Evolutionary conservation across 176 grass and related monocot species (phyloP).

Genomic region (Luzula sylvatica): DNA sequence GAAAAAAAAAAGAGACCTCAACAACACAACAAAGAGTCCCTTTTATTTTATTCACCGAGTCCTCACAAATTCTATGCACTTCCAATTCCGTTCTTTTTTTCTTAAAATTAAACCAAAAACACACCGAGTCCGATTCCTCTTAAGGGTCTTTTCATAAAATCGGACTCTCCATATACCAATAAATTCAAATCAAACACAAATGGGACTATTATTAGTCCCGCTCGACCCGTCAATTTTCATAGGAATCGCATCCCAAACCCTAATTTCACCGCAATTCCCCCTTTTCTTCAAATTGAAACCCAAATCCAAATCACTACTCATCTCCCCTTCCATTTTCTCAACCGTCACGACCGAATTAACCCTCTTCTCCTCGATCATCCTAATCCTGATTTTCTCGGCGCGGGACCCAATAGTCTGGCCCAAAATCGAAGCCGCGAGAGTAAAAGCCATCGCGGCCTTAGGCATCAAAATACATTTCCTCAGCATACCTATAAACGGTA

Average conservation of each 20-base stretch:
- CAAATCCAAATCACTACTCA: conserved; percentile 10
- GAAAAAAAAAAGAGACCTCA: too few relatives aligned
- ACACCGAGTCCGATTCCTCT: too few relatives aligned
- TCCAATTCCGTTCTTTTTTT: too few relatives aligned
- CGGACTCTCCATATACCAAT: too few relatives aligned
- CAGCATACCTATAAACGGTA: conserved; percentile 85
- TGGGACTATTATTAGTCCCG: background rate
- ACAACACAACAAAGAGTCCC: too few relatives aligned
- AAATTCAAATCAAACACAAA: conserved; percentile 1
- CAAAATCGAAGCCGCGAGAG: conserved; percentile 86
- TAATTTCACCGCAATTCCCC: conserved; percentile 15
- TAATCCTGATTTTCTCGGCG: conserved; percentile 52
- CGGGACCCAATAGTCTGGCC: conserved; percentile 87
- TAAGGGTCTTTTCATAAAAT: too few relatives aligned
- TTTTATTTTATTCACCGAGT: too few relatives aligned
- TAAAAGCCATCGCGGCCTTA: conserved; percentile 76
- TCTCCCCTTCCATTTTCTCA: conserved; percentile 7
- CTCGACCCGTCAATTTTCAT: conserved; percentile 4
- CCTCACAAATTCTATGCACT: too few relatives aligned
- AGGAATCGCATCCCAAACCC: conserved; percentile 12
- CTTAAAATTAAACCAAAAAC: too few relatives aligned
- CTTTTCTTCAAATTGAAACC: background rate
- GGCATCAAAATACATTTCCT: conserved; percentile 92
- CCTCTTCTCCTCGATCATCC: conserved; percentile 33
- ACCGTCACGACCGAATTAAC: background rate